These are phyloP conservation scores for Trapa bicornis DNA, from an alignment of 345 rosid species.

Conservation along the genomic window DNA sequence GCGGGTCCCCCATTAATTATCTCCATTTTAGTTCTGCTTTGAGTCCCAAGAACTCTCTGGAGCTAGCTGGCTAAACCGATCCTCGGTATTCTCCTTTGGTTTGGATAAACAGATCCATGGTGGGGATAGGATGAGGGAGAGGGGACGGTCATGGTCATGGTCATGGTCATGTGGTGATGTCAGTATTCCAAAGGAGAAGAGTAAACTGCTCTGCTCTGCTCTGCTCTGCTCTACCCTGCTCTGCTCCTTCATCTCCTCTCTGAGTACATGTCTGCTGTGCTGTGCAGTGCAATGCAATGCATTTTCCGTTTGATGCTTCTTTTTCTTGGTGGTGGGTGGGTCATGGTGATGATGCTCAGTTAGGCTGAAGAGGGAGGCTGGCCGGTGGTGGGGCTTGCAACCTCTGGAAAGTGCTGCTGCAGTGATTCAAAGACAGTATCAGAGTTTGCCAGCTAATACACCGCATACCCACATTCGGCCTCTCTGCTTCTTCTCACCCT, in stretches of 20 bases:
- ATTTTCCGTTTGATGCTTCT: neutral
- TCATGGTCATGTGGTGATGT: neutral
- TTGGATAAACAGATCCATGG: neutral
- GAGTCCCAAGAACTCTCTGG: neutral
- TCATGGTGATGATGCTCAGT: neutral
- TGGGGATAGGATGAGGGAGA: neutral
- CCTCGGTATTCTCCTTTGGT: too few relatives aligned
- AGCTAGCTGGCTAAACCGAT: too few relatives aligned
- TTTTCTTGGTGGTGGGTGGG: neutral
- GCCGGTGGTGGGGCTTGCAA: neutral
- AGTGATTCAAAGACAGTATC: conserved; percentile 7
- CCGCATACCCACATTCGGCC: neutral
- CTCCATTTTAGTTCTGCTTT: neutral
- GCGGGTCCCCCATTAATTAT: conserved; percentile 1
- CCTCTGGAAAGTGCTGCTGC: conserved; percentile 1
- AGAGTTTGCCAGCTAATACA: conserved; percentile 6
- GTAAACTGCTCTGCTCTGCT: neutral
- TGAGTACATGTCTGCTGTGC: neutral
- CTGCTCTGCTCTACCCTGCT: neutral
- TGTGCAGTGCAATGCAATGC: too few relatives aligned
- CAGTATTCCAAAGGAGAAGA: neutral
- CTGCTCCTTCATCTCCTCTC: neutral
- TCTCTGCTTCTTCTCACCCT: neutral
- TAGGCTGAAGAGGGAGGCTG: too few relatives aligned
- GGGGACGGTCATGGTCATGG: neutral